Percentiles rank a stretch among this genome's conserved stretches.
These are phyloP conservation scores for Chlorella sp. DNA, from an alignment of 139 green algal genomes.

Conservation along the genomic window DNA sequence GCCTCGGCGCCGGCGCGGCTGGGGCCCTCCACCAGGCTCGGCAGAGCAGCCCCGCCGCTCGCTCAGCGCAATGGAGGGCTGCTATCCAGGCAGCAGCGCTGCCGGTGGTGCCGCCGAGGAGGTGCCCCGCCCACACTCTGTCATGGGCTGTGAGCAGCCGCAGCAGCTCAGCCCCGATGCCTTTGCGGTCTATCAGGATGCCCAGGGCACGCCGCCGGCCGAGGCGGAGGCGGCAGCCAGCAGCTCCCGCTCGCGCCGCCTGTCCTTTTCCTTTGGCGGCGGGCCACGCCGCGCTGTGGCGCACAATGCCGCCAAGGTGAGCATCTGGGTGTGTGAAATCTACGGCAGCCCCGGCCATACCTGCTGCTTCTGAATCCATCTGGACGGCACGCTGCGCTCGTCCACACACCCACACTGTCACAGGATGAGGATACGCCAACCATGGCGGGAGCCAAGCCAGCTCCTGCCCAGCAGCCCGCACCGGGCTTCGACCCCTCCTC, in stretches of 20 bases:
- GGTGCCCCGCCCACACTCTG: background rate
- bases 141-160: background rate
- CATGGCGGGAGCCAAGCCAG: background rate
- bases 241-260: background rate
- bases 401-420: background rate
- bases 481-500: background rate
- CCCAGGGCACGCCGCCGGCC: background rate
- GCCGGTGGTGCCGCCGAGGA: background rate
- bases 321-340: too few relatives aligned
- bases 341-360: background rate
- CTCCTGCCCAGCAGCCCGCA: background rate
- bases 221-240: background rate
- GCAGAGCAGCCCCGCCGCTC: background rate
- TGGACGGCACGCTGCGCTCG: background rate
- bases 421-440: slow-evolving; percentile 19
- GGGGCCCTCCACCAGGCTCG: slow-evolving; percentile 3
- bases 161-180: too few relatives aligned
- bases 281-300: background rate
- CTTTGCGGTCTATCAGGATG: background rate
- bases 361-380: background rate
- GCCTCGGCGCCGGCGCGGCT: background rate
- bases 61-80: background rate
- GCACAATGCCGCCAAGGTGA: background rate
- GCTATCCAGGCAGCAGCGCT: too few relatives aligned
- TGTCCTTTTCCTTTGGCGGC: slow-evolving; percentile 9